Conservation (phyloP, 2,329 filamentous ascomycete genomes). For the Xylaria sp. region DNA sequence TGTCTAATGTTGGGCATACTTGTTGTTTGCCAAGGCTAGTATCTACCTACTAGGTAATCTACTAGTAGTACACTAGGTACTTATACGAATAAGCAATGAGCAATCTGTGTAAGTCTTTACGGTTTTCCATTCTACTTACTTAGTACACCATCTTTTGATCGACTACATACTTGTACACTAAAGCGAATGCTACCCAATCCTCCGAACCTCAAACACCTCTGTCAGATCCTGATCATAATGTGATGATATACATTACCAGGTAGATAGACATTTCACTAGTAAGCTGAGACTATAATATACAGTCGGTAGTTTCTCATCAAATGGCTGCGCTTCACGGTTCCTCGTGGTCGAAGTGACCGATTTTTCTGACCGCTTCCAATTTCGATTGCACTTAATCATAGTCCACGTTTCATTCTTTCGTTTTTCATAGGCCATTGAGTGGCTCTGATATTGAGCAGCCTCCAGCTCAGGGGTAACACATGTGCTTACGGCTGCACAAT, state of each 20-base stretch:
- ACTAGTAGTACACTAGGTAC: not conserved
- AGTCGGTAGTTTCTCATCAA: not conserved
- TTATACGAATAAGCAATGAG: not conserved
- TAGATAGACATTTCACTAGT: slow-evolving; percentile 3
- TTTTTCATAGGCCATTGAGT: slow-evolving; percentile 40
- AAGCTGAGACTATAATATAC: slow-evolving; percentile 6
- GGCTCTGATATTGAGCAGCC: slow-evolving; percentile 10
- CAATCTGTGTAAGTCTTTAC: not conserved
- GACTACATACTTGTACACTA: slow-evolving; percentile 7
- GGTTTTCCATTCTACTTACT: not conserved
- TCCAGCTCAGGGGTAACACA: slow-evolving; percentile 14
- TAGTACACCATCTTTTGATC: not conserved
- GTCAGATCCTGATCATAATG: not conserved
- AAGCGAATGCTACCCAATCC: slow-evolving; percentile 8
- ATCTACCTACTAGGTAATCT: slow-evolving; percentile 6
- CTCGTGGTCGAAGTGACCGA: slow-evolving; percentile 12
- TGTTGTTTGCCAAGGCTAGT: slow-evolving; percentile 26
- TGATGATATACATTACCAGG: not conserved
- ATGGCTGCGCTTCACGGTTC: not conserved
- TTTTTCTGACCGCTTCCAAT: slow-evolving; percentile 29
- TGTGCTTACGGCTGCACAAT: slow-evolving; percentile 1
- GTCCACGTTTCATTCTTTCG: slow-evolving; percentile 41
- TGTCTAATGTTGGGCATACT: slow-evolving; percentile 30
- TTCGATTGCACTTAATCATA: slow-evolving; percentile 4
- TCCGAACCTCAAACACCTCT: not conserved